Evolutionary conservation across 2,329 filamentous ascomycete genomes (phyloP), one percentile per base, ranked within the genome.

Genomic region (Atkinsonella hypoxylon): DNA sequence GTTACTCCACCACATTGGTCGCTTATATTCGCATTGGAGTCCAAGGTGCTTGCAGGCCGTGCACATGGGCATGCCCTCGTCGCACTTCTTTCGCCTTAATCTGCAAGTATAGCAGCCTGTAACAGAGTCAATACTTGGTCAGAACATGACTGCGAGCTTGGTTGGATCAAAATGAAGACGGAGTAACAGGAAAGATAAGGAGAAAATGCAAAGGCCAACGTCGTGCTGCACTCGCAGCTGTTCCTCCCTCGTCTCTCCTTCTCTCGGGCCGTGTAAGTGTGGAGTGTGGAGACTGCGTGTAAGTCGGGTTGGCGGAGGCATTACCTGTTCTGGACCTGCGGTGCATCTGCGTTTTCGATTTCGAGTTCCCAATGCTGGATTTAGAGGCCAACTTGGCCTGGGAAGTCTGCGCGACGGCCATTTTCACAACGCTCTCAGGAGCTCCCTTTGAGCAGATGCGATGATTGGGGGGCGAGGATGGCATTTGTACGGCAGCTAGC

Each of bases 1-100:
- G 75, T 93, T 96, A 70, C 85, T 87, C 93, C 93, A 98, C 93
- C 93, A 98, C 71, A 87, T 81, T 38, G 93, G 93, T 64, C 90
- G 77, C 77, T 95, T 95, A 74, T 97, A 98, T 74, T 97, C 89
- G 73, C 93, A 98, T 62, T 78, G 77, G 51, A 98, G 77, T 49
- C 87, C 86, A 51, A 98, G 83, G 63, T 82, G 76, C 59, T 79
- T 82, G 76, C 81, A 84, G 54, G 81, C 81, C 15, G 78, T 76
- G 72, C 81, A 84, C 61, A 74, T 70, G 49, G 79, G 78, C 38
- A 73, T 70, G 55, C 78, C 79, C 66, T 84, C 81, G 61, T 84
- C 81, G 69, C 81, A 84, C 74, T 84, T 84, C 70, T 84, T 84
- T 57, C 81, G 74, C 63, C 81, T 71, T 60, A 84, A 66, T 66